These are phyloP conservation scores for Chrysopogon serrulatus DNA, from an alignment of 176 grass and related monocot genomes.

Conservation along the genomic window DNA sequence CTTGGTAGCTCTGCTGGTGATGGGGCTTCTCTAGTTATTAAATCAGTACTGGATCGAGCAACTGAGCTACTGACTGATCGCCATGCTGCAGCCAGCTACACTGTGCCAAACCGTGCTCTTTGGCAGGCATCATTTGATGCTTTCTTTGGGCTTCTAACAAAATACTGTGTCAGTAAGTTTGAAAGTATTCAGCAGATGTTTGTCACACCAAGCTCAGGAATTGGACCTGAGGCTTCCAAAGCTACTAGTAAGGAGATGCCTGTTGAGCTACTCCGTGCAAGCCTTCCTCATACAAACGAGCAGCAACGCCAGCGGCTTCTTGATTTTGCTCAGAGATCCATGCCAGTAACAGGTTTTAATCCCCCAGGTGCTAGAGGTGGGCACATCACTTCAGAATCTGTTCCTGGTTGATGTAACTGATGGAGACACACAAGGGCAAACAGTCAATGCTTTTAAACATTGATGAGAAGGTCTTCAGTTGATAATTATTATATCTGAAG, in stretches of 20 bases:
- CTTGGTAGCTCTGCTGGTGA: conserved; percentile 90
- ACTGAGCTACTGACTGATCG: conserved; percentile 81
- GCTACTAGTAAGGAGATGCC: conserved; percentile 96
- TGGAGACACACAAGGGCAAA: background rate
- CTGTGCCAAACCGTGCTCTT: conserved; percentile 68
- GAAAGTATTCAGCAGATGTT: conserved; percentile 90
- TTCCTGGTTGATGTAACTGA: conserved; percentile 64
- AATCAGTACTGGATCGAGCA: conserved; percentile 83
- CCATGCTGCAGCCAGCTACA: conserved; percentile 55
- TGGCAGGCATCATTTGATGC: conserved; percentile 99
- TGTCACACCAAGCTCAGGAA: conserved; percentile 41
- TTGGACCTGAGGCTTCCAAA: conserved; percentile 69
- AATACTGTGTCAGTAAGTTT: conserved; percentile 90
- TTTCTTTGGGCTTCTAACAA: conserved; percentile 93
- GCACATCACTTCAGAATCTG: conserved; percentile 65
- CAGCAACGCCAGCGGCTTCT: conserved; percentile 77
- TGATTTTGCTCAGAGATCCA: conserved; percentile 85
- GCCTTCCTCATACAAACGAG: conserved; percentile 95
- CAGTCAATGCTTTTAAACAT: conserved; percentile 5
- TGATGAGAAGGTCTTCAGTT: conserved; percentile 9
- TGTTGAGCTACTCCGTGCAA: conserved; percentile 78
- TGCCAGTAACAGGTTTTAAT: conserved; percentile 60
- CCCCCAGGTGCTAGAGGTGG: conserved; percentile 38
- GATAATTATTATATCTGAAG: conserved; percentile 35
- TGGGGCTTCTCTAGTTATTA: conserved; percentile 80